A percentile compares a stretch with the other conserved stretches of the same genome.
phyloP scores from a whole-genome alignment of 129 eudicot genomes.

The Helianthus annuus region HanXRQr2.0-SUNRISE NC_035434.2:77162841-77163340 shows the following conservation, averaged over 20 bases:
- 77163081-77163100: too few relatives aligned
- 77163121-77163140: not conserved
- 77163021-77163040: too few relatives aligned
- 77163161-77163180: slow-evolving; percentile 56
- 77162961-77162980: too few relatives aligned
- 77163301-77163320: slow-evolving; percentile 72
- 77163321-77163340: slow-evolving; percentile 81
- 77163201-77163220: slow-evolving; percentile 17
- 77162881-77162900: too few relatives aligned
- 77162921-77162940: too few relatives aligned
- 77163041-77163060: too few relatives aligned
- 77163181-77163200: slow-evolving; percentile 39
- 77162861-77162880: too few relatives aligned
- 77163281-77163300: slow-evolving; percentile 61
- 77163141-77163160: slow-evolving; percentile 21
- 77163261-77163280: slow-evolving; percentile 38
- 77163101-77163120: slow-evolving; percentile 21
- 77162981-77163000: too few relatives aligned
- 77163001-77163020: too few relatives aligned
- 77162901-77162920: too few relatives aligned
- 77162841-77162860: too few relatives aligned
- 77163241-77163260: slow-evolving; percentile 24
- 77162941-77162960: too few relatives aligned
- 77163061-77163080: slow-evolving; percentile 17
- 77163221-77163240: slow-evolving; percentile 17